Conservation (phyloP, 306 rosid species). For the Vigna angularis region DNA sequence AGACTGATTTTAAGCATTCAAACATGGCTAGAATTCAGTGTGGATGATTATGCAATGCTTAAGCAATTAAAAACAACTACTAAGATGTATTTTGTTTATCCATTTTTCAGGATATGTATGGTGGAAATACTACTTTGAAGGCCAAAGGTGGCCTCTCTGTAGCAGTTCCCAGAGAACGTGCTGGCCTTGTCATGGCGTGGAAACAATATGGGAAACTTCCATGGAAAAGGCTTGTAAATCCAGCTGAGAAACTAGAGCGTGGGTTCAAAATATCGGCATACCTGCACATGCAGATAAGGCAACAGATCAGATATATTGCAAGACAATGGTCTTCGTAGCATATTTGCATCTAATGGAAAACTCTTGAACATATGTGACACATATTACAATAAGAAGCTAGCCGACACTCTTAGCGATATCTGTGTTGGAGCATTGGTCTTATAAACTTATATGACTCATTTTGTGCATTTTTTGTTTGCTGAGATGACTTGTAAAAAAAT, state of each 20-base stretch:
- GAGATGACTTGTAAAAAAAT: too few species aligned
- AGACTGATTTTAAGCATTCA: too few species aligned
- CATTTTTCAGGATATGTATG: slow-evolving; percentile 73
- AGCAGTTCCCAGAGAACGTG: slow-evolving; percentile 79
- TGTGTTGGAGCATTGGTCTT: background rate
- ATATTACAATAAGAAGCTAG: slow-evolving; percentile 64
- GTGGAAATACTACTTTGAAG: slow-evolving; percentile 60
- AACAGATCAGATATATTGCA: slow-evolving; percentile 56
- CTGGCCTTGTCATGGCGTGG: slow-evolving; percentile 81
- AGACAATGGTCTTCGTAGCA: slow-evolving; percentile 64
- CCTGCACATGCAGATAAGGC: slow-evolving; percentile 59
- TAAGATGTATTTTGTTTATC: background rate
- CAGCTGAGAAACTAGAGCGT: slow-evolving; percentile 72
- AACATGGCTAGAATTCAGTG: too few species aligned
- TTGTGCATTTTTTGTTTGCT: too few species aligned
- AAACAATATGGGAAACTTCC: slow-evolving; percentile 75
- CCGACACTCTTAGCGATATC: slow-evolving; percentile 62
- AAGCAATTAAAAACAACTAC: background rate
- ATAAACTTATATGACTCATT: too few species aligned
- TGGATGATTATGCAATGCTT: too few species aligned
- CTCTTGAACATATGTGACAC: slow-evolving; percentile 63
- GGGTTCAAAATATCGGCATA: slow-evolving; percentile 80
- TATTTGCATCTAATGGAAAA: slow-evolving; percentile 72
- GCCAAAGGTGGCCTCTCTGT: slow-evolving; percentile 67
- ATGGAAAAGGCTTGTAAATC: slow-evolving; percentile 77